phyloP scores from a whole-genome alignment of 2,329 filamentous ascomycete species.

The Penicillium sclerotiorum region DNA sequence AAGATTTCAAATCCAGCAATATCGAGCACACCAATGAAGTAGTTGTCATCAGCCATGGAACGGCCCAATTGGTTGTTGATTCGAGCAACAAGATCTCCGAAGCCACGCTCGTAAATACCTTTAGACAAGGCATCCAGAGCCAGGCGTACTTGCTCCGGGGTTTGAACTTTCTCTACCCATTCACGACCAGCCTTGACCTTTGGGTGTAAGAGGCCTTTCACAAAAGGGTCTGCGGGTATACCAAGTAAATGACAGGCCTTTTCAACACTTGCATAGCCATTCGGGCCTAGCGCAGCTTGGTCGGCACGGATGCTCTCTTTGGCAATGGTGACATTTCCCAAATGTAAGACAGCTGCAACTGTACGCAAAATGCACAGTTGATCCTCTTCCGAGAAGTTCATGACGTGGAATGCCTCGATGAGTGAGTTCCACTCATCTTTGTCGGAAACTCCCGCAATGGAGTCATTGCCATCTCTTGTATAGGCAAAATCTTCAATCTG shows the following conservation, averaged over 20 bases:
- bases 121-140: conserved; percentile 90
- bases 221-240: conserved; percentile 79
- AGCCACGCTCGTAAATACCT: conserved; percentile 95
- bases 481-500: conserved; percentile 89
- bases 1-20: conserved; percentile 99
- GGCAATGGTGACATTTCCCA: conserved; percentile 86
- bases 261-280: conserved; percentile 73
- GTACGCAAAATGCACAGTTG: conserved; percentile 82
- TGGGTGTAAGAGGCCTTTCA: conserved; percentile 86
- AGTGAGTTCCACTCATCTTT: conserved; percentile 84
- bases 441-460: conserved; percentile 88
- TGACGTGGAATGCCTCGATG: conserved; percentile 89
- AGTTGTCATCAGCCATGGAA: conserved; percentile 82
- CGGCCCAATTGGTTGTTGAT: conserved; percentile 92
- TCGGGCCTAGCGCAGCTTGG: conserved; percentile 78
- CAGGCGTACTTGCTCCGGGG: conserved; percentile 90
- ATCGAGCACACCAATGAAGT: conserved; percentile 97
- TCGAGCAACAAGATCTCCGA: conserved; percentile 85
- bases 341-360: conserved; percentile 85
- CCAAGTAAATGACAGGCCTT: conserved; percentile 83
- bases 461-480: conserved; percentile 87
- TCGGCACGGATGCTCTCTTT: conserved; percentile 91
- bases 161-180: conserved; percentile 98
- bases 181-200: conserved; percentile 93
- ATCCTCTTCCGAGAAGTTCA: conserved; percentile 87